Base-by-base conservation (phyloP, 1,284 basidiomycete species). In the Irpex rosettiformis region DNA sequence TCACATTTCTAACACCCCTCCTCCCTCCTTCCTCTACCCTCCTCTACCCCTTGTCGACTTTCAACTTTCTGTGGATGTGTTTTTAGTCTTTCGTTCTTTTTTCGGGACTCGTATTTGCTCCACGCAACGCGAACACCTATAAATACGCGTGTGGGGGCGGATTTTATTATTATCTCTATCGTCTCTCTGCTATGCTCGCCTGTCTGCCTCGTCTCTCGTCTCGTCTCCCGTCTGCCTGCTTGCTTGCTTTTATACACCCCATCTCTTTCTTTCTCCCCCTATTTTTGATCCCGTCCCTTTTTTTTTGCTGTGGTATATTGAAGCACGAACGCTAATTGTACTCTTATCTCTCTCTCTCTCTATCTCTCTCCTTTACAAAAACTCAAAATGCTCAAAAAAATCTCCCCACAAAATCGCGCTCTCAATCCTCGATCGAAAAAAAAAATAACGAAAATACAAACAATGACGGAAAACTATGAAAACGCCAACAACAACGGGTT, bases 261-360 rank as follows among this genome's bases (percentile, higher is more conserved):
- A 37, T 37, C 3, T 16, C 30, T 10, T 16, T 16, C 30, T 37
- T 10, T 16, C 43, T 8, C 43, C 7, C 43, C 48, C 43, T 5
- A 18, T 18, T 47, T 22, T 6, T 47, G 6, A 22, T 47, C 21
- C 5, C 21, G 33, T 47, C 22, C 40, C 27, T 55, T 37, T 28
- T 56, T 37, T 29, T 51, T 8, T 56, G 24, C 24, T 27, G 11
- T 28, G 8, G 48, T 49, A 49, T 49, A 49, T 22, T 11, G 21
- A 49, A 28, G 13, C 11, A 24, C 22, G 48, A 49, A 49, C 48
- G 48, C 48, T 49, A 49, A 49, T 49, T 49, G 48, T 49, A 49
- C 21, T 49, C 48, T 28, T 49, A 24, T 25, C 48, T 49, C 10
- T 49, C 27, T 10, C 48, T 49, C 21, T 24, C 10, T 24, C 10